phyloP scores from a whole-genome alignment of 352 stramenopile species.

The Phytopythium kandeliae region DNA sequence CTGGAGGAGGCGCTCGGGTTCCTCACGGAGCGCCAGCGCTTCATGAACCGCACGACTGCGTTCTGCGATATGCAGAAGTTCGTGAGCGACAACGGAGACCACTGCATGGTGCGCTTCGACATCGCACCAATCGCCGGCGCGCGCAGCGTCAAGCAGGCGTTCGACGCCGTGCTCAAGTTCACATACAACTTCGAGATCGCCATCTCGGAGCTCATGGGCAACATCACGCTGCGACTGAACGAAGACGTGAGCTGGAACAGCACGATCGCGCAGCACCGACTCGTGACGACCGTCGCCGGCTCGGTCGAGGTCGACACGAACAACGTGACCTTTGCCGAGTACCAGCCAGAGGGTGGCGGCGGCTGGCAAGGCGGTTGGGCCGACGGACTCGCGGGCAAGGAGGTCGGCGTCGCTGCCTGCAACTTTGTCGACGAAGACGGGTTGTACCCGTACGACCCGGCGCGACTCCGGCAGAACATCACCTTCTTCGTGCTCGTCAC shows the following conservation, averaged over 20 bases:
- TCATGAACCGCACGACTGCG: constrained; percentile 23
- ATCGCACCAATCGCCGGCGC: constrained; percentile 25
- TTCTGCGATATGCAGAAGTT: constrained; percentile 35
- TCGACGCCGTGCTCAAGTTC: constrained; percentile 29
- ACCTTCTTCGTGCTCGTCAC: constrained; percentile 11
- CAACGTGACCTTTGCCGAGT: constrained; percentile 33
- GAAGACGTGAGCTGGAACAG: constrained; percentile 25
- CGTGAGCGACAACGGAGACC: constrained; percentile 25
- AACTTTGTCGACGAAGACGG: constrained; percentile 37
- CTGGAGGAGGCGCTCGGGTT: constrained; percentile 31
- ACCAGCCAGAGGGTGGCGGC: too few species aligned
- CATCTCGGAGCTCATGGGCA: constrained; percentile 35
- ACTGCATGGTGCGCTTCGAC: constrained; percentile 26
- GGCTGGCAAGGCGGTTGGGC: constrained; percentile 11
- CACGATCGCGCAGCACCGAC: constrained; percentile 24
- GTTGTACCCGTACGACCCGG: constrained; percentile 21
- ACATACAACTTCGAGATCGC: constrained; percentile 41
- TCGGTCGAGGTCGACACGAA: constrained; percentile 25
- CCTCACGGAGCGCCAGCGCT: constrained; percentile 24
- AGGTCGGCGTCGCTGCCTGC: constrained; percentile 19
- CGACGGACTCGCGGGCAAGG: constrained; percentile 5
- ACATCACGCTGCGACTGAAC: constrained; percentile 39
- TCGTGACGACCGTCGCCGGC: constrained; percentile 18
- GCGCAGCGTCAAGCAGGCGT: constrained; percentile 22
- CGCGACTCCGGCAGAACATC: constrained; percentile 23